These are phyloP conservation scores for Lasiodiplodia gonubiensis DNA, from an alignment of 2,329 filamentous ascomycete genomes.

Conservation along the genomic window DNA sequence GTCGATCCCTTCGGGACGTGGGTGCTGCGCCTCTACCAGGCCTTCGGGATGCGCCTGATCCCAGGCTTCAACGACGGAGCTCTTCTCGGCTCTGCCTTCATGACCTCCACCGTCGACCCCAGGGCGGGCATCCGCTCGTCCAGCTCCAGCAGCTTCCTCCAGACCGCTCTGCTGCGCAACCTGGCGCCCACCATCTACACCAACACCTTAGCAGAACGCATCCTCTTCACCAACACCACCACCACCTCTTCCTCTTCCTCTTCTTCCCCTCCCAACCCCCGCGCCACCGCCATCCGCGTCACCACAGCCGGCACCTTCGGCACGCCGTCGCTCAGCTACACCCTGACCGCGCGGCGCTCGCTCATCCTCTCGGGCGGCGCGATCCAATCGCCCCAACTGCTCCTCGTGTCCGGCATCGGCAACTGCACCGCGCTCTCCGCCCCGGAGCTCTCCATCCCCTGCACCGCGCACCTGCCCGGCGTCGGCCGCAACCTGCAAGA, in stretches of 20 bases:
- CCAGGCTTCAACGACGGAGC: slow-evolving; percentile 20
- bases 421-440: neutral
- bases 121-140: slow-evolving; percentile 31
- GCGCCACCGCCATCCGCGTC: slow-evolving; percentile 30
- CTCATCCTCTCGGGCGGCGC: slow-evolving; percentile 20
- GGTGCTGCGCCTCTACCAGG: neutral
- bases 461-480: slow-evolving; percentile 19
- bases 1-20: slow-evolving; percentile 19
- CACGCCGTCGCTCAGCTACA: slow-evolving; percentile 3
- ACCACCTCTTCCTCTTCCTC: neutral
- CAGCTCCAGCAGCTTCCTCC: slow-evolving; percentile 35
- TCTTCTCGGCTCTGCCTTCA: neutral
- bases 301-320: slow-evolving; percentile 30
- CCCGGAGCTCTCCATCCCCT: slow-evolving; percentile 18
- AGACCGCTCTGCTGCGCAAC: slow-evolving; percentile 30
- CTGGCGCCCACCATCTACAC: slow-evolving; percentile 31
- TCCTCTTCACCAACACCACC: slow-evolving; percentile 36
- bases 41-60: slow-evolving; percentile 17
- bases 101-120: slow-evolving; percentile 37
- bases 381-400: slow-evolving; percentile 62
- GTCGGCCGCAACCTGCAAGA: slow-evolving; percentile 28
- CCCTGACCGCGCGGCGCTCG: slow-evolving; percentile 2
- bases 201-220: slow-evolving; percentile 38
- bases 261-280: no score
- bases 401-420: slow-evolving; percentile 48